Evolutionary conservation across 176 grass and related monocot species (phyloP).

Genomic region (Rhynchospora tenuis): DNA sequence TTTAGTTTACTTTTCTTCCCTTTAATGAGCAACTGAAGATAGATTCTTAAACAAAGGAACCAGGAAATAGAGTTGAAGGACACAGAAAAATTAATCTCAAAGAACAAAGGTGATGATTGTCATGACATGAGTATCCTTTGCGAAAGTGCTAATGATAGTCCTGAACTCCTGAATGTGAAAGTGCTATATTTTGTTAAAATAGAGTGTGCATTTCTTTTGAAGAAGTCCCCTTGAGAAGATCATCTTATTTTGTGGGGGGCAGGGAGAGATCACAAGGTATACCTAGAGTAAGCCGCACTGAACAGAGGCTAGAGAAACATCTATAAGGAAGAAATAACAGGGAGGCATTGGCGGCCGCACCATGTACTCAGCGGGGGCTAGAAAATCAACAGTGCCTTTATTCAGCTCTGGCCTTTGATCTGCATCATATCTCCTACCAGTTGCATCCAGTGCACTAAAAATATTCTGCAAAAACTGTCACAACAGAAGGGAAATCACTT

Average conservation of each 20-base stretch:
- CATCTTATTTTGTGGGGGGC: not conserved
- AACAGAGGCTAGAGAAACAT: conserved; percentile 79
- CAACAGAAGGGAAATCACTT: conserved; percentile 20
- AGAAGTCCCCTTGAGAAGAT: not conserved
- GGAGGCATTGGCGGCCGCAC: conserved; percentile 97
- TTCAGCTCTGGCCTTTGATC: conserved; percentile 90
- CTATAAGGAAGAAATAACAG: conserved; percentile 91
- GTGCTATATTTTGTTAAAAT: not conserved
- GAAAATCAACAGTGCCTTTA: conserved; percentile 95
- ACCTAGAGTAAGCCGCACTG: conserved; percentile 78
- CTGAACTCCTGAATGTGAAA: too few species aligned
- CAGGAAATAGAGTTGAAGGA: not conserved
- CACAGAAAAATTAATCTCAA: not conserved
- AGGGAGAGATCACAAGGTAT: conserved; percentile 2
- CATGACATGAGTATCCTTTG: not conserved
- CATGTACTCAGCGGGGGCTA: conserved; percentile 98
- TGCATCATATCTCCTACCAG: conserved; percentile 73
- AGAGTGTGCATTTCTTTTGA: not conserved
- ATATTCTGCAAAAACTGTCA: conserved; percentile 82
- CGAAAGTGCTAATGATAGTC: not conserved
- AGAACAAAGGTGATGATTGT: not conserved
- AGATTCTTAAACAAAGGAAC: not conserved
- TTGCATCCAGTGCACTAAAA: conserved; percentile 75
- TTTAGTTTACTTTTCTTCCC: not conserved
- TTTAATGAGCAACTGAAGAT: not conserved